Percentiles rank a stretch among this genome's conserved stretches.
Evolutionary conservation across 345 rosid genomes (phyloP).

Genomic region (Citrus australasica): DNA sequence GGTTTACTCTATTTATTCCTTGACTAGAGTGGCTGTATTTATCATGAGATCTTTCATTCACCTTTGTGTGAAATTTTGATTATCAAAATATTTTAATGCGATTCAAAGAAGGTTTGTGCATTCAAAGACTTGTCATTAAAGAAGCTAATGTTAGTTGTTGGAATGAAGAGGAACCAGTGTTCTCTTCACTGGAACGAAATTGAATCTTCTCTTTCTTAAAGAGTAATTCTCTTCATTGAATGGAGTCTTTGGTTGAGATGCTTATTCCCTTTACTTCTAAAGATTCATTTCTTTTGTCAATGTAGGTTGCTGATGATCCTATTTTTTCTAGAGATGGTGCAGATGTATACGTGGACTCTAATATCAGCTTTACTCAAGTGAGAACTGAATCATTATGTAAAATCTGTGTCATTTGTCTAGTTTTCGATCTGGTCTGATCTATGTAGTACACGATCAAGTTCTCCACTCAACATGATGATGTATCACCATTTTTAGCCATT

Average conservation of each 20-base stretch:
- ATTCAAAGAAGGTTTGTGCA: background rate
- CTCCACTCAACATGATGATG: background rate
- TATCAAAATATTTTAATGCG: background rate
- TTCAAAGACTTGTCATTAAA: background rate
- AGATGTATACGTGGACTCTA: constrained; percentile 77
- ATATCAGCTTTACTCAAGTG: constrained; percentile 87
- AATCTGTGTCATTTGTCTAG: constrained; percentile 4
- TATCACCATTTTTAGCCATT: background rate
- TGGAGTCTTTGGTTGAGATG: background rate
- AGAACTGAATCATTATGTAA: constrained; percentile 25
- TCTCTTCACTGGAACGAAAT: background rate
- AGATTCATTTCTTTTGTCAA: constrained; percentile 10
- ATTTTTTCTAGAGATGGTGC: constrained; percentile 83
- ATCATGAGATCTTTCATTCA: background rate
- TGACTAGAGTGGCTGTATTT: background rate
- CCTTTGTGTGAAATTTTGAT: background rate
- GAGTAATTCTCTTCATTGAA: background rate
- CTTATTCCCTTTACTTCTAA: constrained; percentile 12
- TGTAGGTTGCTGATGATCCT: constrained; percentile 79
- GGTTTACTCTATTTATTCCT: background rate
- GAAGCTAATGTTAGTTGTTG: background rate
- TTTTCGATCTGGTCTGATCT: constrained; percentile 1
- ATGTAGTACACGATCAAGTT: background rate
- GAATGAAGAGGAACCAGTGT: background rate
- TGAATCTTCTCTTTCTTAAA: background rate